Conservation (phyloP, 2,329 filamentous ascomycete species). For the Ceratocystis huliohia region DNA sequence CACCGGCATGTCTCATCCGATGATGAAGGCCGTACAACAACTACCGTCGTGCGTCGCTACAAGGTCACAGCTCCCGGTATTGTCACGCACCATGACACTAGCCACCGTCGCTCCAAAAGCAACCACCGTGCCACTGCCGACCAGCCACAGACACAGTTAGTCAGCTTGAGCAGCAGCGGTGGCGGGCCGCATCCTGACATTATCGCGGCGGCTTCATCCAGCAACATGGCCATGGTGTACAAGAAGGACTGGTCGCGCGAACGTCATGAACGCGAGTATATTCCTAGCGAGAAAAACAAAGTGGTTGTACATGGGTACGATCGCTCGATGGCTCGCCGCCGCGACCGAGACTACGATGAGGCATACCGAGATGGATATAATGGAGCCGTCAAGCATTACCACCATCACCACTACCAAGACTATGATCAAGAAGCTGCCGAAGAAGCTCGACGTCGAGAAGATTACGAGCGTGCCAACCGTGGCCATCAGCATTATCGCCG, state of each 20-base stretch:
- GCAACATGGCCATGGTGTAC: constrained; percentile 25
- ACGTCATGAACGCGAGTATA: constrained; percentile 44
- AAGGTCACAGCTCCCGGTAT: constrained; percentile 35
- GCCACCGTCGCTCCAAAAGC: constrained; percentile 33
- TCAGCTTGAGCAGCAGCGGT: constrained; percentile 34
- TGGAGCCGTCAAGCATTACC: constrained; percentile 26
- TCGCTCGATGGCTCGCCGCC: constrained; percentile 20
- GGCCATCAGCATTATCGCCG: constrained; percentile 34
- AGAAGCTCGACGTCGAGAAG: constrained; percentile 27
- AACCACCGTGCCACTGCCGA: constrained; percentile 24
- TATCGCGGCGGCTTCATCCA: constrained; percentile 26
- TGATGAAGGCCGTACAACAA: constrained; percentile 36
- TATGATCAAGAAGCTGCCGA: constrained; percentile 17
- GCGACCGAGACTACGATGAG: constrained; percentile 41
- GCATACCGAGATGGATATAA: constrained; percentile 29
- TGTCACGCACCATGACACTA: constrained; percentile 35
- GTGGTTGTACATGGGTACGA: constrained; percentile 17
- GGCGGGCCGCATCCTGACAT: constrained; percentile 20
- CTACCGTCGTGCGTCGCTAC: constrained; percentile 41
- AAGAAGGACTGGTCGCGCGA: constrained; percentile 27
- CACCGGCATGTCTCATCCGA: constrained; percentile 30
- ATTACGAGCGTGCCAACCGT: constrained; percentile 32
- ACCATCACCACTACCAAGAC: constrained; percentile 29
- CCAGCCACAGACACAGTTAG: constrained; percentile 36
- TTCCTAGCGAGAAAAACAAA: constrained; percentile 9